phyloP scores from a whole-genome alignment of 2,329 filamentous ascomycete species.

The Purpureocillium lavendulum region DNA sequence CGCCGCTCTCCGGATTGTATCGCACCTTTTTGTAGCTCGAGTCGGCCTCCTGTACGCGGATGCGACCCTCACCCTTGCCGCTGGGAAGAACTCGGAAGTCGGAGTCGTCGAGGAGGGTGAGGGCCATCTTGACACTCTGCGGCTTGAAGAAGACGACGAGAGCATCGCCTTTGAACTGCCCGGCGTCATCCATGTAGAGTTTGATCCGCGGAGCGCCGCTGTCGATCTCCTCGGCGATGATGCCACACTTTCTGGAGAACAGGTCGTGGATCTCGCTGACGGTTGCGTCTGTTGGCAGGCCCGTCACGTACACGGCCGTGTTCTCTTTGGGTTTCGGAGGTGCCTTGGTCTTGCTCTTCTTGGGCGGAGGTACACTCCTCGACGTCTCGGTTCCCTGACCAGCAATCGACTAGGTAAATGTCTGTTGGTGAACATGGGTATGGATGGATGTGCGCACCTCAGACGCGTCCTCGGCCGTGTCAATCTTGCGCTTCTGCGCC shows the following conservation, averaged over 20 bases:
- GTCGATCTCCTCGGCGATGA: constrained; percentile 92
- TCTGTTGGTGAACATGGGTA: not conserved
- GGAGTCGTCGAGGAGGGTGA: constrained; percentile 72
- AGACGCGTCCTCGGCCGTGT: constrained; percentile 20
- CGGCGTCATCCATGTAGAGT: constrained; percentile 75
- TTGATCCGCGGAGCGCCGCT: constrained; percentile 84
- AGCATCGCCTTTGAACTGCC: constrained; percentile 87
- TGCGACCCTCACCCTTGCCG: constrained; percentile 51
- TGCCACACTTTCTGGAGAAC: constrained; percentile 77
- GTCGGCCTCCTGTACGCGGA: constrained; percentile 79
- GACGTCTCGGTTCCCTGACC: constrained; percentile 17
- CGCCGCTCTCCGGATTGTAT: constrained; percentile 40
- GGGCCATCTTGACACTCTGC: constrained; percentile 81
- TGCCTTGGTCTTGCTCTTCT: constrained; percentile 39
- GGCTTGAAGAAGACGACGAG: constrained; percentile 92
- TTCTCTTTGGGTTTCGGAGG: constrained; percentile 56
- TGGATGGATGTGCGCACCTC: constrained; percentile 28
- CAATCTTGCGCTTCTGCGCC: constrained; percentile 34
- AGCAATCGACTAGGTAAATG: not conserved
- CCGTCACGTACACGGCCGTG: constrained; percentile 87
- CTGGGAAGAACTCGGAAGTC: constrained; percentile 60
- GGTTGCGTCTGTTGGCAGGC: constrained; percentile 71
- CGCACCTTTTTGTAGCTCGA: constrained; percentile 85
- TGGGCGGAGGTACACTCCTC: constrained; percentile 30
- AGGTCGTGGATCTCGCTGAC: constrained; percentile 72